Base-by-base conservation (phyloP, 108 stramenopile genomes). In the Nannochloropsis salina region DNA sequence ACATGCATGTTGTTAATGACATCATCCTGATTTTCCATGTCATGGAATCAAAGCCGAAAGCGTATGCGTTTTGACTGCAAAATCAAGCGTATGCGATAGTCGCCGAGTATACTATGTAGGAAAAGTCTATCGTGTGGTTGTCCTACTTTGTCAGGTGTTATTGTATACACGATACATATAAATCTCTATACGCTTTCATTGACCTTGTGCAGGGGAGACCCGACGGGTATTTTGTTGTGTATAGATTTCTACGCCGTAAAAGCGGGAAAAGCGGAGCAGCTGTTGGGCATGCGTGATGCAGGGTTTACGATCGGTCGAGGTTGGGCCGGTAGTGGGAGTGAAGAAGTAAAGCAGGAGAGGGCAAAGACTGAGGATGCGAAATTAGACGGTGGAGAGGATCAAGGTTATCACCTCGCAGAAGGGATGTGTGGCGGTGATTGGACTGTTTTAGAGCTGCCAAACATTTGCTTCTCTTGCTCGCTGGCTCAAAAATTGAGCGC, bases 361-460 rank as follows among this genome's bases (percentile, higher is more conserved):
- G 47, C 10, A 10, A 51, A 51, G 47, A 15, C 10, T 51, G 47
- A 10, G 12, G 47, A 51, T 15, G 47, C 10, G 47, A 15, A 51
- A 15, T 15, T 51, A 10, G 47, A 51, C 47, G 47, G 47, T 15
- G 31, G 31, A 31, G 31, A 31, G 31, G 0, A 31, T 1, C 31
- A 31, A 31, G 31, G 31, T 31, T 31, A 31, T 31, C 31, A 31
- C 31, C 10, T 51, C 12, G 10, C 47, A 12, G 47, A 51, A 10
- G 10, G 12, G 10, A 15, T 1, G 12, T 10, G 47, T 51, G 10
- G 10, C 47, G 10, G 12, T 12, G 47, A 51, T 15, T 51, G 47
- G 8, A 89, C 88, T 18, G 85, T 89, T 5, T 80, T 74, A 42
- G 88, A 86, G 45, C n/a, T 89, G 85, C 88, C 88, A 44, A 85